Conservation (phyloP, 371 early-diverging fungal genomes). For the Mortierella sp. region DNA sequence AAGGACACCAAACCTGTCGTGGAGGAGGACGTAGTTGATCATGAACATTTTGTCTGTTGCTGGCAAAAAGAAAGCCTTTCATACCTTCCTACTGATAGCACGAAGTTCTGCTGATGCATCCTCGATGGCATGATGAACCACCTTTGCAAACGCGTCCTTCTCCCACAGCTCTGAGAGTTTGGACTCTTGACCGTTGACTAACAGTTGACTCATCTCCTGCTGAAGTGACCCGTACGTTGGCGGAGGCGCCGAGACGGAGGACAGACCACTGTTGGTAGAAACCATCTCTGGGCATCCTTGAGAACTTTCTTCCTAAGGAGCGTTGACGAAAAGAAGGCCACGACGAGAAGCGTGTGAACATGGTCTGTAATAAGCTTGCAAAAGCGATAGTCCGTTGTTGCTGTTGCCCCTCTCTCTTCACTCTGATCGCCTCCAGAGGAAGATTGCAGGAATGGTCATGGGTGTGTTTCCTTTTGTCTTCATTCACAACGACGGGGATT, state of each 20-base stretch:
- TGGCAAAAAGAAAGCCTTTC: not conserved
- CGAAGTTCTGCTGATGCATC: slow-evolving; percentile 56
- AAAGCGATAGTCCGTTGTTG: too few relatives aligned
- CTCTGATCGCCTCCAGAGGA: too few relatives aligned
- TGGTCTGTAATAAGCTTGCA: too few relatives aligned
- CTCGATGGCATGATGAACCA: slow-evolving; percentile 57
- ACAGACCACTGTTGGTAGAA: not conserved
- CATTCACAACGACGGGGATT: slow-evolving; percentile 1
- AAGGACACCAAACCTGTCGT: too few relatives aligned
- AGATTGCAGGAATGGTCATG: too few relatives aligned
- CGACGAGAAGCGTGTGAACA: too few relatives aligned
- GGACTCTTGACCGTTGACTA: not conserved
- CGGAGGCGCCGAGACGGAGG: slow-evolving; percentile 4
- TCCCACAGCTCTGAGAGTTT: slow-evolving; percentile 29
- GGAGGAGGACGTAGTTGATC: too few relatives aligned
- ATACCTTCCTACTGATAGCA: slow-evolving; percentile 58
- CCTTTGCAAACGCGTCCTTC: slow-evolving; percentile 36
- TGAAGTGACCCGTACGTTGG: slow-evolving; percentile 32
- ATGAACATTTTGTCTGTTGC: too few relatives aligned
- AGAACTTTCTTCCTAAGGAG: not conserved
- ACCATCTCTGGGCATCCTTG: slow-evolving; percentile 3
- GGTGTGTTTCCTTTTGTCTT: too few relatives aligned
- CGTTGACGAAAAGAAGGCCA: not conserved
- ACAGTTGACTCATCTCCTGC: slow-evolving; percentile 22
- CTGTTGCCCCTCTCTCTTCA: too few relatives aligned